phyloP scores from a whole-genome alignment of 2,329 filamentous ascomycete species.

The Xylariomycetidae sp. region DNA sequence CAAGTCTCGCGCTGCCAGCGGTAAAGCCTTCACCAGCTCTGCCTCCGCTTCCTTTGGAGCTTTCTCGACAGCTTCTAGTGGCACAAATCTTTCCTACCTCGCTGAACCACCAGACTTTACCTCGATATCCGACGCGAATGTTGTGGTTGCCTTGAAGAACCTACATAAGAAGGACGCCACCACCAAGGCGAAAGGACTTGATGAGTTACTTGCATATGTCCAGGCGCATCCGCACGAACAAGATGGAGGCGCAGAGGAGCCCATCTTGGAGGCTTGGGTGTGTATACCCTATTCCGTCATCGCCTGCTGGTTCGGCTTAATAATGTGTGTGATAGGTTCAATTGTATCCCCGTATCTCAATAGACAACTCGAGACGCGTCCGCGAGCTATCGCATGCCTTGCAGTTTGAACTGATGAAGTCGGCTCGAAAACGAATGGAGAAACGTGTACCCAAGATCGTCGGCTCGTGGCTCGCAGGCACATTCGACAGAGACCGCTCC shows the following conservation, averaged over 20 bases:
- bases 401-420: constrained; percentile 59
- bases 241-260: constrained; percentile 67
- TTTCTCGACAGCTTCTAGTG: constrained; percentile 37
- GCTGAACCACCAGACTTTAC: constrained; percentile 79
- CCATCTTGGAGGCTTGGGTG: constrained; percentile 86
- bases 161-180: constrained; percentile 87
- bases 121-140: constrained; percentile 70
- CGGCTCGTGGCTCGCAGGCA: constrained; percentile 85
- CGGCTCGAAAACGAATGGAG: constrained; percentile 76
- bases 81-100: constrained; percentile 72
- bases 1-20: constrained; percentile 23
- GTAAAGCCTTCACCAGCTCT: constrained; percentile 20
- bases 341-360: constrained; percentile 82
- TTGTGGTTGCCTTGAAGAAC: constrained; percentile 90
- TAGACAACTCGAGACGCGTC: constrained; percentile 83
- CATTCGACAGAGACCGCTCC: constrained; percentile 77
- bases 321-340: constrained; percentile 54
- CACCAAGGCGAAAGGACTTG: constrained; percentile 85
- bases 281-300: constrained; percentile 4
- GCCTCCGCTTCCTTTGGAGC: constrained; percentile 18
- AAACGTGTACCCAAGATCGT: constrained; percentile 72
- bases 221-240: constrained; percentile 47
- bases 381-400: constrained; percentile 79
- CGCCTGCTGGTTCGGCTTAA: constrained; percentile 3
- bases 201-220: constrained; percentile 70